Base-by-base conservation (phyloP, 2,329 filamentous ascomycete genomes). In the Thielaviopsis euricoi region DNA sequence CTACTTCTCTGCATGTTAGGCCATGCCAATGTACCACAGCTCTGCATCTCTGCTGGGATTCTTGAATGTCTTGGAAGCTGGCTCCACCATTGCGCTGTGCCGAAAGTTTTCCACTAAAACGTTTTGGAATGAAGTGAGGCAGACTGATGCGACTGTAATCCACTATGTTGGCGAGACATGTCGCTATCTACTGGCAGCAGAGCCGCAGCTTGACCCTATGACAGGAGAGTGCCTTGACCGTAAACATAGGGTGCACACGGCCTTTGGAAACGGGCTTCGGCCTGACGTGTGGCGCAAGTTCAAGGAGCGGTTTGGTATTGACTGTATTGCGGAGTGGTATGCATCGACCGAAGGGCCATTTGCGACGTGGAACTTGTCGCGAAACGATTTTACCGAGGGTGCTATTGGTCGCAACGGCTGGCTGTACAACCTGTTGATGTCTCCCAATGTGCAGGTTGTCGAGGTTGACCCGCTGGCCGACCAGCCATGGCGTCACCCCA, bases 151-250 rank as follows among this genome's bases (percentile, higher is more conserved):
- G 21, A 93, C 86, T 1, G 76, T 83, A 3, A 84, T 94, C 61
- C 88, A 94, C 67, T 95, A 95, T 66, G 89, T 95, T 15, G 89
- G 89, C 56, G 89, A 95, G 69, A 91, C 87, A 0, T 85, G 88
- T 62, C 83, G 89, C 6, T 95, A 95, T 67, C 77, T 94, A 3
- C 76, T 94, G 12, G 77, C 85, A 0, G 80, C 82, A 0, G 79
- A 85, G 1, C 74, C 80, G 0, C 76, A 84, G 58, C 68, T 74
- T 25, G 82, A 89, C 63, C 75, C 82, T 0, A 67, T 67, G 6
- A 87, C 83, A 0, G 83, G 83, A 21, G 79, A 84, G 65, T 76
- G 79, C 61, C 74, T 89, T 40, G 89, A 95, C 69, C 79, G 76
- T 64, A 78, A 82, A 62, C 85, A 95, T 71, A 76, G 74, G 0